Evolutionary conservation across 495 filamentous ascomycete genomes (phyloP), one percentile per base, ranked within the genome.

Genomic region (Hypoxylon crocopeplum): DNA sequence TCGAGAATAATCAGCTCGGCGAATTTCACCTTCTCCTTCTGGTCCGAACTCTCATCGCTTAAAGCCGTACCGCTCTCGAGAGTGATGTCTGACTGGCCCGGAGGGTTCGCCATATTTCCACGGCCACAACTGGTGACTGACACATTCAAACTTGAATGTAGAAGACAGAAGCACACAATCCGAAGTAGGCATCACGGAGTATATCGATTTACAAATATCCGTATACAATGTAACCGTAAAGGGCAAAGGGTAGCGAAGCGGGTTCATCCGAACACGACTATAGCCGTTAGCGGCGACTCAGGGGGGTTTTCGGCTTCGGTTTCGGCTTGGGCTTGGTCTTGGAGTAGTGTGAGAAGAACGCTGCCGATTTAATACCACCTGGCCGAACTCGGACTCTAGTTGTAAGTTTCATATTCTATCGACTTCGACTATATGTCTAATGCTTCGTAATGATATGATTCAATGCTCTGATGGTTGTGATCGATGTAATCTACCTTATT

Each of bases 191-290:
- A 36, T 42, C 20, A 36, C 38, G 30, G 45, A 42, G 17, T 42
- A 48, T 41, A 38, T 50, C 17, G 8, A 58, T 29, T 19, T 45
- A 37, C 29, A 11, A 22, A 41, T 42, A 29, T 36, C 42, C 32
- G n/a, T 44, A 36, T n/a, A 13, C 20, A 40, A 56, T 48, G 52
- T 37, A 17, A 55, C 51, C 24, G 15, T 47, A 29, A 15, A 33
- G 15, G 20, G 15, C 24, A 37, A 25, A 34, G 22, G 22, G 38
- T 10, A 12, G 2, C 12, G 3, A 2, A 25, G 38, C 19, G 19
- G 21, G 38, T 45, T 5, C 3, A 29, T 16, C 7, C n/a, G 41
- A 45, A 12, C 8, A 12, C 20, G 12, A 24, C 38, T 24, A 41
- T 10, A 22, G 15, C 41, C 22, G 22, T 16, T 42, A 24, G 25